phyloP scores from a whole-genome alignment of 1,139 yeast genomes.

The Lodderomyces parapsilosis region DNA sequence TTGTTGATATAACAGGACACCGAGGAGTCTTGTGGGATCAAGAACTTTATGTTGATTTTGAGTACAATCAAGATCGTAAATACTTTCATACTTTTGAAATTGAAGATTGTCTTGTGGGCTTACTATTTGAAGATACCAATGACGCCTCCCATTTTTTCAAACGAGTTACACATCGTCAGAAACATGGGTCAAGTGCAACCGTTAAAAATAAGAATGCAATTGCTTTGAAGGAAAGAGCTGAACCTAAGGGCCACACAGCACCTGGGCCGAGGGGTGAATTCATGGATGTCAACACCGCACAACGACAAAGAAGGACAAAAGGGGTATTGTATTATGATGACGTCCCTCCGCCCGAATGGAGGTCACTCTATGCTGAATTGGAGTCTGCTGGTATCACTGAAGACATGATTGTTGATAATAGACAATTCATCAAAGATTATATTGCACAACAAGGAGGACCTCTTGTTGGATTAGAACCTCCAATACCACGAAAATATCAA shows the following conservation, averaged over 20 bases:
- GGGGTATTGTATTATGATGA: slow-evolving; percentile 73
- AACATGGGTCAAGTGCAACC: slow-evolving; percentile 85
- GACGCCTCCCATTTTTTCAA: slow-evolving; percentile 88
- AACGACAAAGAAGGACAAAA: slow-evolving; percentile 53
- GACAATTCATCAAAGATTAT: slow-evolving; percentile 77
- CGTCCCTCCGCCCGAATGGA: slow-evolving; percentile 85
- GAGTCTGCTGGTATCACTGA: slow-evolving; percentile 81
- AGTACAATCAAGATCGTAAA: slow-evolving; percentile 88
- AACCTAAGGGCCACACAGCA: slow-evolving; percentile 28
- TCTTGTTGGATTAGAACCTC: slow-evolving; percentile 82
- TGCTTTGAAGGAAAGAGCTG: slow-evolving; percentile 60
- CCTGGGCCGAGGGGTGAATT: slow-evolving; percentile 78
- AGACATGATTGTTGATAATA: slow-evolving; percentile 86
- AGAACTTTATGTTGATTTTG: slow-evolving; percentile 83
- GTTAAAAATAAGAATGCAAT: slow-evolving; percentile 83
- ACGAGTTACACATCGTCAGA: slow-evolving; percentile 70
- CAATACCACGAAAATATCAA: slow-evolving; percentile 65
- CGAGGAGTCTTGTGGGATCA: slow-evolving; percentile 97
- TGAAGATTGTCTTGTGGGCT: slow-evolving; percentile 87
- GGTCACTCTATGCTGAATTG: slow-evolving; percentile 68
- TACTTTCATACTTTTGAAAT: slow-evolving; percentile 94
- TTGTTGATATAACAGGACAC: slow-evolving; percentile 80
- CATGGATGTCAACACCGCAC: slow-evolving; percentile 50
- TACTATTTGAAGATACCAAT: slow-evolving; percentile 81
- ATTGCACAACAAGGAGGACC: slow-evolving; percentile 81